Conservation (phyloP, 495 filamentous ascomycete species). For the Aspergillus steynii region DNA sequence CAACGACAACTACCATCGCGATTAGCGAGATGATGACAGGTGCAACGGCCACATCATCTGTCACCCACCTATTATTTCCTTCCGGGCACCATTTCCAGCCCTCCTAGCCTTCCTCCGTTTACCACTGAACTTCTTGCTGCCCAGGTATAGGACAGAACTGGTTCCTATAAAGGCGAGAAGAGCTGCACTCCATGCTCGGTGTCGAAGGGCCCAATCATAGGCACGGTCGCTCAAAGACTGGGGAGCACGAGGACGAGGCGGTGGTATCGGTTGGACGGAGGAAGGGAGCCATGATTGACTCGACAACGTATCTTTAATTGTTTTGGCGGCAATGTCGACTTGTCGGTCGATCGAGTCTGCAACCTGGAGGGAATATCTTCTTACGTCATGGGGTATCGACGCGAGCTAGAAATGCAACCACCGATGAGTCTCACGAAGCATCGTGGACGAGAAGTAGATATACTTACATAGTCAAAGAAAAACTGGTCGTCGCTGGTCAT, state of each 20-base stretch:
- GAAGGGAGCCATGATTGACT: slow-evolving; percentile 69
- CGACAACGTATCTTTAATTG: slow-evolving; percentile 62
- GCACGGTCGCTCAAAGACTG: slow-evolving; percentile 40
- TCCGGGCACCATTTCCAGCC: slow-evolving; percentile 78
- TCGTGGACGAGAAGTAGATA: background rate
- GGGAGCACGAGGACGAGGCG: slow-evolving; percentile 42
- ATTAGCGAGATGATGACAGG: background rate
- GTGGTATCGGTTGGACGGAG: slow-evolving; percentile 57
- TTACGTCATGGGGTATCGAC: slow-evolving; percentile 70
- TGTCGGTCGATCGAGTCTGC: slow-evolving; percentile 76
- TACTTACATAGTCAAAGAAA: slow-evolving; percentile 50
- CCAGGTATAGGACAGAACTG: slow-evolving; percentile 63
- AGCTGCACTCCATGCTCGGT: slow-evolving; percentile 70
- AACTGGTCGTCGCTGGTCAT: slow-evolving; percentile 56
- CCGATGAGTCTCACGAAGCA: background rate
- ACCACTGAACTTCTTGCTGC: slow-evolving; percentile 56
- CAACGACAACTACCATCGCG: slow-evolving; percentile 65
- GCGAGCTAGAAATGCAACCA: slow-evolving; percentile 55
- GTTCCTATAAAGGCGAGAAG: slow-evolving; percentile 69
- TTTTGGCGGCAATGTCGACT: slow-evolving; percentile 66
- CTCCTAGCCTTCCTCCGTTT: slow-evolving; percentile 74
- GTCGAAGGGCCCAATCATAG: slow-evolving; percentile 62
- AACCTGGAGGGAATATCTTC: slow-evolving; percentile 60
- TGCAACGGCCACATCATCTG: background rate
- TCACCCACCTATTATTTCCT: slow-evolving; percentile 73